phyloP scores from a whole-genome alignment of 1,139 yeast genomes.

The Hyphopichia wangnamkhiaoensis region DNA sequence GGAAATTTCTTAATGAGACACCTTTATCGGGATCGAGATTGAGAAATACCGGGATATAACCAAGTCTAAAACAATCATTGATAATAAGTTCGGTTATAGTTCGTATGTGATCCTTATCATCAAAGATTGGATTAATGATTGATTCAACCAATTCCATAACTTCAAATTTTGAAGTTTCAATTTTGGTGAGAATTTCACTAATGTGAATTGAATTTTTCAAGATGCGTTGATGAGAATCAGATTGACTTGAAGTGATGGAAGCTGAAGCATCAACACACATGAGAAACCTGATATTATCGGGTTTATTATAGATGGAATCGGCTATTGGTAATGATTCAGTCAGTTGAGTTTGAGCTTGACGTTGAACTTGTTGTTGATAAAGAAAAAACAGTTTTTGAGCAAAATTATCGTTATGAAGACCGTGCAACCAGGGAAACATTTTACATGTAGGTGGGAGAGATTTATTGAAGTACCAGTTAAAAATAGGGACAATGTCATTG shows the following conservation, averaged over 20 bases:
- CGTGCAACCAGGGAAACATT: constrained; percentile 93
- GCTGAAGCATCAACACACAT: constrained; percentile 55
- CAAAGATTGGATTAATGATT: constrained; percentile 20
- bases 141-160: constrained; percentile 24
- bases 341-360: constrained; percentile 5
- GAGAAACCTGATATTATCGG: constrained; percentile 38
- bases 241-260: constrained; percentile 9
- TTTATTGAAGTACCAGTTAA: constrained; percentile 49
- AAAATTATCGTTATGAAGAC: constrained; percentile 54
- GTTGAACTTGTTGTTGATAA: constrained; percentile 25
- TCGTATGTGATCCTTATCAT: constrained; percentile 8
- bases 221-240: constrained; percentile 16
- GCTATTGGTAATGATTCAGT: constrained; percentile 24
- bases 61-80: constrained; percentile 44
- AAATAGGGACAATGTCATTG: constrained; percentile 32
- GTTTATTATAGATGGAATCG: constrained; percentile 25
- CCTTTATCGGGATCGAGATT: constrained; percentile 68
- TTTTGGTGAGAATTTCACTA: constrained; percentile 56
- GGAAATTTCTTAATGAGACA: constrained; percentile 72
- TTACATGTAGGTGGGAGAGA: constrained; percentile 65
- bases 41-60: constrained; percentile 53
- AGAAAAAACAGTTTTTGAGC: constrained; percentile 49
- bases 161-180: constrained; percentile 40
- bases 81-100: constrained; percentile 23
- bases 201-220: constrained; percentile 66